These are phyloP conservation scores for Colletotrichum falcatum DNA, from an alignment of 2,329 filamentous ascomycete species.

Conservation along the genomic window DNA sequence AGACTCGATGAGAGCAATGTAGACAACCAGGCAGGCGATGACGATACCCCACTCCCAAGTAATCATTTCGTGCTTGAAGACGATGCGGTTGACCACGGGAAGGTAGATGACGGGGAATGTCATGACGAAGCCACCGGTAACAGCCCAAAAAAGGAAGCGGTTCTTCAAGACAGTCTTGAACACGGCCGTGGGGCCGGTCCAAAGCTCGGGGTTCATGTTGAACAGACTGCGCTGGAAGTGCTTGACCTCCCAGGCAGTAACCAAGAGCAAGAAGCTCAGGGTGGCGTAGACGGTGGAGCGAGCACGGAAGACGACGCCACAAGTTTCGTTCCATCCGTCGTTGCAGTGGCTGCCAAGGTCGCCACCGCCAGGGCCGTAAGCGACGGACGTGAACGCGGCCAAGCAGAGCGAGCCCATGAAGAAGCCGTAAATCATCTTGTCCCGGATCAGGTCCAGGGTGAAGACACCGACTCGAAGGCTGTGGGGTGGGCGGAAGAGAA, in stretches of 20 bases:
- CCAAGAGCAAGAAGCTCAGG: slow-evolving; percentile 74
- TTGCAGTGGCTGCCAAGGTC: slow-evolving; percentile 70
- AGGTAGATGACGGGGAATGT: slow-evolving; percentile 76
- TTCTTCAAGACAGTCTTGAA: slow-evolving; percentile 76
- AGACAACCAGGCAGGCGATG: slow-evolving; percentile 67
- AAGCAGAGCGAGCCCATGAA: slow-evolving; percentile 74
- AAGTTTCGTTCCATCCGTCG: slow-evolving; percentile 60
- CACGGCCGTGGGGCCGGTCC: slow-evolving; percentile 61
- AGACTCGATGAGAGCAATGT: slow-evolving; percentile 72
- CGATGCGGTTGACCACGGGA: slow-evolving; percentile 71
- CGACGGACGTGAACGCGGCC: slow-evolving; percentile 69
- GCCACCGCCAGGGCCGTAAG: slow-evolving; percentile 64
- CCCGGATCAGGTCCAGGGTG: slow-evolving; percentile 72
- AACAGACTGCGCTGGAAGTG: slow-evolving; percentile 78
- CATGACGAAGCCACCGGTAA: slow-evolving; percentile 68
- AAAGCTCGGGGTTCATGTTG: slow-evolving; percentile 69
- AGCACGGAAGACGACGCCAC: slow-evolving; percentile 71
- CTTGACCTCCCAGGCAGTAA: slow-evolving; percentile 80
- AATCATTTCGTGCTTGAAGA: slow-evolving; percentile 78
- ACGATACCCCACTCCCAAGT: slow-evolving; percentile 81
- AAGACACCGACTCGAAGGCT: slow-evolving; percentile 71
- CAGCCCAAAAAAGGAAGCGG: slow-evolving; percentile 74
- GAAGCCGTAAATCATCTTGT: slow-evolving; percentile 75
- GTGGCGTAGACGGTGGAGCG: slow-evolving; percentile 77
- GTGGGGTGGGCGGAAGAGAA: slow-evolving; percentile 75